phyloP scores from a whole-genome alignment of 768 basidiomycete genomes.

The Austroboletus eburneus region DNA sequence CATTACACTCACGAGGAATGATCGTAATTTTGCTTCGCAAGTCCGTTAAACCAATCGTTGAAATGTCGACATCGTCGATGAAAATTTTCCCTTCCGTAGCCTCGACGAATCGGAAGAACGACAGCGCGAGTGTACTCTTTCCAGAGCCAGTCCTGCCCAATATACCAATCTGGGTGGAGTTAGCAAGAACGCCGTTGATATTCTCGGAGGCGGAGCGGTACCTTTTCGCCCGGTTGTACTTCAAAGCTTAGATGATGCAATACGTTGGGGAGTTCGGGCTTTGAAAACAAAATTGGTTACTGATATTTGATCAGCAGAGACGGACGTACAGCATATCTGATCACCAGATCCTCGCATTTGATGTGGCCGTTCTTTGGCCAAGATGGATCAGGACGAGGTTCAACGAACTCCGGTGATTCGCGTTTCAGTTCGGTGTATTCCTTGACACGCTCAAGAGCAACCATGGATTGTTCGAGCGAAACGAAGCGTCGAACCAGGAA shows the following conservation, averaged over 20 bases:
- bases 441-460: slow-evolving; percentile 84
- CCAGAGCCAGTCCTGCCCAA: slow-evolving; percentile 69
- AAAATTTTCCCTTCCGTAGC: slow-evolving; percentile 69
- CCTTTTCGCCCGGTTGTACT: slow-evolving; percentile 73
- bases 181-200: background rate
- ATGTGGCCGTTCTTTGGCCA: slow-evolving; percentile 78
- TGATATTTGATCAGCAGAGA: slow-evolving; percentile 3
- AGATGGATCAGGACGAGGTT: slow-evolving; percentile 72
- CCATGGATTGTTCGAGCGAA: slow-evolving; percentile 89
- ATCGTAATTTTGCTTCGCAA: slow-evolving; percentile 74
- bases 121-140: slow-evolving; percentile 78
- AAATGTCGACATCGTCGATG: slow-evolving; percentile 77
- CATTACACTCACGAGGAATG: slow-evolving; percentile 56
- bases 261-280: slow-evolving; percentile 87
- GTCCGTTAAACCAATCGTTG: slow-evolving; percentile 76
- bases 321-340: slow-evolving; percentile 66
- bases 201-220: slow-evolving; percentile 20
- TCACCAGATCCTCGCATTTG: slow-evolving; percentile 68
- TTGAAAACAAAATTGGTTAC: background rate
- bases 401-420: slow-evolving; percentile 81
- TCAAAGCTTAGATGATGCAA: slow-evolving; percentile 76
- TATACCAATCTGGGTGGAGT: slow-evolving; percentile 53
- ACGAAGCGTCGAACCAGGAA: slow-evolving; percentile 81
- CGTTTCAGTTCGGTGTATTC: slow-evolving; percentile 79
- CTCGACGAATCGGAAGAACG: slow-evolving; percentile 91